Evolutionary conservation across 768 basidiomycete species (phyloP).

Genomic region (Peribolospora kevripleyi): DNA sequence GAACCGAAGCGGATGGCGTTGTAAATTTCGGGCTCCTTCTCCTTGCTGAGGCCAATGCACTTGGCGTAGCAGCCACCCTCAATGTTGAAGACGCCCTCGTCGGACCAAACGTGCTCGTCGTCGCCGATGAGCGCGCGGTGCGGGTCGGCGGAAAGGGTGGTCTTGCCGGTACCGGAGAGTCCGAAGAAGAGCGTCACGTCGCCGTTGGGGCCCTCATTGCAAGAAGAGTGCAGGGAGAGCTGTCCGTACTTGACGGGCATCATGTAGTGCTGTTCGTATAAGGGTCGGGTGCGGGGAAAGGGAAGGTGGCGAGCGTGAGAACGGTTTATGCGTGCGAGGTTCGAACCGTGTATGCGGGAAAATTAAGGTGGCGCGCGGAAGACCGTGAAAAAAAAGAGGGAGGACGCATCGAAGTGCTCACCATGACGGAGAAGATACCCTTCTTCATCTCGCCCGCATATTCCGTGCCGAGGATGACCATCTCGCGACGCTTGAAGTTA

Average conservation of each 20-base stretch:
- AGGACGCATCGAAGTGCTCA: conserved; percentile 14
- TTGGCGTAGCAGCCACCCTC: conserved; percentile 99
- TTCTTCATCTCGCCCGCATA: conserved; percentile 69
- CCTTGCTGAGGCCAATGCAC: conserved; percentile 79
- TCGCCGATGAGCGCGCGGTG: conserved; percentile 84
- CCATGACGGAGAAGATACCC: conserved; percentile 98
- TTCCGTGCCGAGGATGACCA: conserved; percentile 70
- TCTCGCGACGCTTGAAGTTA: conserved; percentile 99
- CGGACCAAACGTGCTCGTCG: conserved; percentile 99
- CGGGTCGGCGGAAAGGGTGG: conserved; percentile 90
- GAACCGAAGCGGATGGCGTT: conserved; percentile 82
- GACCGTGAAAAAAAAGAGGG: neutral
- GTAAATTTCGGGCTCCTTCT: conserved; percentile 97
- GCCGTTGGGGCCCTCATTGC: conserved; percentile 71
- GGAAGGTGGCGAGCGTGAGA: neutral
- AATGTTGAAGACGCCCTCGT: conserved; percentile 97
- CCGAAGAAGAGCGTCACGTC: conserved; percentile 99
- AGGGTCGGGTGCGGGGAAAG: neutral
- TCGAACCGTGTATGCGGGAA: too few relatives aligned
- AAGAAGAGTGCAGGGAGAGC: conserved; percentile 89
- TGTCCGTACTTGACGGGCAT: conserved; percentile 97
- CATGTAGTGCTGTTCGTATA: conserved; percentile 49
- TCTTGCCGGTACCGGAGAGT: conserved; percentile 94
- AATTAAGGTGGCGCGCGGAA: too few relatives aligned
- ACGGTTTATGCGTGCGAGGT: too few relatives aligned